Evolutionary conservation across 2,329 filamentous ascomycete genomes (phyloP), one percentile per base, ranked within the genome.

Genomic region (Penicillium concentricum): DNA sequence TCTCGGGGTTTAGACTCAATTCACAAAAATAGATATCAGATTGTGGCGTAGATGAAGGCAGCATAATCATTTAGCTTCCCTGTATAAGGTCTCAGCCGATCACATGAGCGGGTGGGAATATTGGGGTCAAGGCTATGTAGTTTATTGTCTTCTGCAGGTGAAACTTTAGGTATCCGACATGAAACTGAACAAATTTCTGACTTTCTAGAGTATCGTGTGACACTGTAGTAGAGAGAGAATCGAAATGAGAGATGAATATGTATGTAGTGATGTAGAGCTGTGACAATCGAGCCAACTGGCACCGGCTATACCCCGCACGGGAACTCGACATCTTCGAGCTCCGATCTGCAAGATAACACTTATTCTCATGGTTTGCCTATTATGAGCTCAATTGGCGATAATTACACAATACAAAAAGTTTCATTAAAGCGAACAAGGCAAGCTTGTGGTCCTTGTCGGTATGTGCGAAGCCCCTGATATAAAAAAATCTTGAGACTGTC

Each of bases 381-480:
- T 13, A 47, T 39, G 51, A 46, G 18, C 15, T 37, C 41, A 24
- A 37, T 35, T 3, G 51, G 42, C 41, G 64, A 68, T 22, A 68
- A 68, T 24, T 63, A 63, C 38, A 48, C 61, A 2, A 61, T 68
- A 44, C 66, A 68, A 55, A 68, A 63, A 51, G 65, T 68, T 26
- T 66, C 65, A 16, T 32, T 67, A 6, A 64, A 65, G 53, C 59
- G 66, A 8, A 66, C 66, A 7, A 64, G 66, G 13, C 65, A 68
- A 52, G 66, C 66, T 42, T 68, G 66, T 48, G 65, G 55, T 46
- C 64, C 65, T 39, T 68, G 66, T 56, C 64, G 66, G 66, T 67
- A 59, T 6, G 62, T 62, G 20, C 20, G 26, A 54, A 18, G 51
- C 26, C 43, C 37, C 37, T n/a, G n/a, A 30, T 16, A 12, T 20